These are phyloP conservation scores for Onygenales sp. DNA, from an alignment of 2,329 filamentous ascomycete genomes.

Conservation along the genomic window DNA sequence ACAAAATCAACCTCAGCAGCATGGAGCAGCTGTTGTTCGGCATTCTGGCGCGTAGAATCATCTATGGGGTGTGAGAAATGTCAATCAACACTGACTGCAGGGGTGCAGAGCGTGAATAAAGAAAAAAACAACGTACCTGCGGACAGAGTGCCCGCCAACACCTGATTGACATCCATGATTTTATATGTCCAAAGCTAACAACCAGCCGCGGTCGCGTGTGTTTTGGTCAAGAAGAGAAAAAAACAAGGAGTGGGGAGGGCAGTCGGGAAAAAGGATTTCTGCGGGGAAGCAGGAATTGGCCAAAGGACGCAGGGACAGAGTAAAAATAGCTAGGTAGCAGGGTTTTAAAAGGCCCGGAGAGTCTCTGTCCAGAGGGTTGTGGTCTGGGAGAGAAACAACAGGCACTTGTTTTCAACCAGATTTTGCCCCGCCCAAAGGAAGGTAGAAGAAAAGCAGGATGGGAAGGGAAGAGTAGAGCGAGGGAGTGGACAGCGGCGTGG, in stretches of 20 bases:
- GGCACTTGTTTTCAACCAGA: conserved; percentile 10
- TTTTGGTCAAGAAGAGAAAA: neutral
- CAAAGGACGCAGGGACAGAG: neutral
- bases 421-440: conserved; percentile 15
- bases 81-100: neutral
- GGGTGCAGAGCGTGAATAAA: neutral
- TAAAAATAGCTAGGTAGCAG: neutral
- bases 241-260: neutral
- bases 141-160: conserved; percentile 94
- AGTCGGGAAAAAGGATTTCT: neutral
- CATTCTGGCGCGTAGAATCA: conserved; percentile 76
- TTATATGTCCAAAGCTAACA: conserved; percentile 5
- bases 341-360: neutral
- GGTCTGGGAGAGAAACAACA: neutral
- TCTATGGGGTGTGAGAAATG: conserved; percentile 46
- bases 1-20: conserved; percentile 95
- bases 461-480: conserved; percentile 11
- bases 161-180: conserved; percentile 95
- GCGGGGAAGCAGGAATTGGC: neutral
- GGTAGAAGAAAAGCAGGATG: conserved; percentile 2
- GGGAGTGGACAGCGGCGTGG: neutral
- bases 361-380: neutral
- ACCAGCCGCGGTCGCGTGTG: neutral
- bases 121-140: conserved; percentile 55
- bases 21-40: conserved; percentile 87